Evolutionary conservation across 176 grass and related monocot genomes (phyloP).

Genomic region (Avena atlantica): DNA sequence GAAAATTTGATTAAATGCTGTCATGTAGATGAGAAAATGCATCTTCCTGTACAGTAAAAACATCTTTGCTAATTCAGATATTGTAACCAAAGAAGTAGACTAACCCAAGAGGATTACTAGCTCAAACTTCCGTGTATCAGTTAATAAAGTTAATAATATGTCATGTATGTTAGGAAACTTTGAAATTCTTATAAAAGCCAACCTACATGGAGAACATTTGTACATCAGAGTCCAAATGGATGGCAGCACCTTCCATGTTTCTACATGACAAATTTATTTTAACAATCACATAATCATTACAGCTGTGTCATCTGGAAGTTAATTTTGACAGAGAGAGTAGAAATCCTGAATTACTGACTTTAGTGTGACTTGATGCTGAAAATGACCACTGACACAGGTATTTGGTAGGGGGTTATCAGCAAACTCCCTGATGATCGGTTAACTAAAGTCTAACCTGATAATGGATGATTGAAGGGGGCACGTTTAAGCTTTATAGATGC

Average conservation of each 20-base stretch:
- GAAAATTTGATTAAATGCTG: background rate
- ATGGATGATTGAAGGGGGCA: slow-evolving; percentile 2
- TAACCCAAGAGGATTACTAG: slow-evolving; percentile 19
- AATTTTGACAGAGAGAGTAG: background rate
- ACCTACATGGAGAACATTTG: slow-evolving; percentile 13
- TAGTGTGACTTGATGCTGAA: background rate
- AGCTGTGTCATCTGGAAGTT: background rate
- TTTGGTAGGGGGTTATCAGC: background rate
- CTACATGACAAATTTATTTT: slow-evolving; percentile 9
- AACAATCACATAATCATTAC: background rate
- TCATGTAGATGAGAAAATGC: background rate
- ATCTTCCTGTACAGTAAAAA: slow-evolving; percentile 19
- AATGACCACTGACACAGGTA: background rate
- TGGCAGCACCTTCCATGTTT: slow-evolving; percentile 1
- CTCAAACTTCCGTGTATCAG: background rate
- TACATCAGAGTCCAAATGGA: background rate
- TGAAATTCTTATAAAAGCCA: slow-evolving; percentile 2
- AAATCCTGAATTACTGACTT: background rate
- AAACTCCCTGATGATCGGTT: background rate
- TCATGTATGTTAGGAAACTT: slow-evolving; percentile 5
- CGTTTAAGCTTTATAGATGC: slow-evolving; percentile 5
- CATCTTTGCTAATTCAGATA: slow-evolving; percentile 2
- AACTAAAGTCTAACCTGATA: slow-evolving; percentile 2
- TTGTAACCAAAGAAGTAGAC: background rate
- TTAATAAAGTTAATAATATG: background rate